Evolutionary conservation across 352 stramenopile genomes (phyloP), one percentile per base, ranked within the genome.

Genomic region (Phytophthora pluvialis): DNA sequence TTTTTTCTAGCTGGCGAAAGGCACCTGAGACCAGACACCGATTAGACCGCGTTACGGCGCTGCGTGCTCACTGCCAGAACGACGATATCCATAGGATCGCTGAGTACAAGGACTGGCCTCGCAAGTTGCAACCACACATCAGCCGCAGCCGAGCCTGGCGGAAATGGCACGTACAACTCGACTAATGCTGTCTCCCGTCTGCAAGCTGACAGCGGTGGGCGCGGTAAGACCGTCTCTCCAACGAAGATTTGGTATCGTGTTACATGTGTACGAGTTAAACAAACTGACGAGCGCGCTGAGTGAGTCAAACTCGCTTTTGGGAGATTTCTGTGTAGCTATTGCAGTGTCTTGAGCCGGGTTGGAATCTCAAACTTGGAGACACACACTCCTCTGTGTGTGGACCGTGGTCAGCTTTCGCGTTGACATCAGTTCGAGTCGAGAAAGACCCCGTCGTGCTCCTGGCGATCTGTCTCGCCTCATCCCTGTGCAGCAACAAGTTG

Each of bases 111-210:
- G 57, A 69, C 55, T 36, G 28, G 40, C 44, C 39, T 44, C 35
- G 42, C 18, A 51, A 43, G 40, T 60, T 51, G 53, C 53, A 60
- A 60, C 53, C 53, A 60, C 52, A 31, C 52, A 60, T 60, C 39
- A 49, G 11, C 6, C 15, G 28, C 39, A 51, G 12, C 42, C 32
- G 39, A 21, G 29, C 25, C 16, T 9, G 28, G 18, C n/a, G 42
- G 40, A 60, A 52, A 60, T 47, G 21, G n/a, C 12, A 1, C 29
- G 16, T n/a, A 60, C 52, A 44, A 60, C 42, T 38, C 39, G 40
- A 60, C 53, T 52, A 60, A 60, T 35, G 40, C 28, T 52, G 52
- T 13, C 13, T 59, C 51, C 51, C 51, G 29, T 25, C 51, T 48
- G 38, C 38, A 50, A 60, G 31, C 16, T 29, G 16, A 31, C 10